A percentile compares a stretch with the other conserved stretches of the same genome.
phyloP scores from a whole-genome alignment of 2,329 filamentous ascomycete genomes.

The Aspergillus awamori region DNA sequence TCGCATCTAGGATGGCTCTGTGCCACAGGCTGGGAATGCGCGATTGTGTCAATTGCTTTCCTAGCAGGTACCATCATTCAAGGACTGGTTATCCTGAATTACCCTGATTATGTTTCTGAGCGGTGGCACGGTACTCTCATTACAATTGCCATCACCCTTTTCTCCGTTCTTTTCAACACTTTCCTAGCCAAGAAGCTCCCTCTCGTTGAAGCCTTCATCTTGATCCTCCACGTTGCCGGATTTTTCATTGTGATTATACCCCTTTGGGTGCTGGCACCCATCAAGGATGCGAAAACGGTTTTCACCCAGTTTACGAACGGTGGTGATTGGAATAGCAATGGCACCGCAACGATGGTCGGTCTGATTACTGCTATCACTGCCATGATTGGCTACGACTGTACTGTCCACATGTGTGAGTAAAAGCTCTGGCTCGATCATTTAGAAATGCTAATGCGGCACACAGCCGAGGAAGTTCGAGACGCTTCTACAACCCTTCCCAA shows the following conservation, averaged over 20 bases:
- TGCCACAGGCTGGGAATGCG: conserved; percentile 41
- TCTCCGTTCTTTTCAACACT: conserved; percentile 56
- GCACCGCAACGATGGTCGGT: conserved; percentile 45
- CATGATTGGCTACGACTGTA: conserved; percentile 4
- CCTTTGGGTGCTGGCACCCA: conserved; percentile 37
- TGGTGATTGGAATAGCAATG: conserved; percentile 40
- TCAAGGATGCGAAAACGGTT: background rate
- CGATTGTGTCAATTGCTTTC: conserved; percentile 37
- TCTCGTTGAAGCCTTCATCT: conserved; percentile 54
- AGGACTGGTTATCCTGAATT: conserved; percentile 37
- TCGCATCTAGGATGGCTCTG: conserved; percentile 37
- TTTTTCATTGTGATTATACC: conserved; percentile 48
- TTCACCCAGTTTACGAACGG: conserved; percentile 37
- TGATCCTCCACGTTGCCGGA: conserved; percentile 53
- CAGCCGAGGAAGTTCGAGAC: conserved; percentile 44
- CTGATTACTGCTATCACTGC: background rate
- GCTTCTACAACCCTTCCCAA: conserved; percentile 40
- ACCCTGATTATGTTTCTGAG: conserved; percentile 42
- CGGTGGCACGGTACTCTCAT: background rate
- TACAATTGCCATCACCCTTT: conserved; percentile 38
- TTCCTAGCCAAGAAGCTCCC: conserved; percentile 50
- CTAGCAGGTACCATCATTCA: conserved; percentile 39
- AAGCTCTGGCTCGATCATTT: background rate
- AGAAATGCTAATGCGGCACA: background rate
- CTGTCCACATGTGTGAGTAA: conserved; percentile 2